Conservation (phyloP, 2,329 filamentous ascomycete genomes). For the Fusarium marasasianum region DNA sequence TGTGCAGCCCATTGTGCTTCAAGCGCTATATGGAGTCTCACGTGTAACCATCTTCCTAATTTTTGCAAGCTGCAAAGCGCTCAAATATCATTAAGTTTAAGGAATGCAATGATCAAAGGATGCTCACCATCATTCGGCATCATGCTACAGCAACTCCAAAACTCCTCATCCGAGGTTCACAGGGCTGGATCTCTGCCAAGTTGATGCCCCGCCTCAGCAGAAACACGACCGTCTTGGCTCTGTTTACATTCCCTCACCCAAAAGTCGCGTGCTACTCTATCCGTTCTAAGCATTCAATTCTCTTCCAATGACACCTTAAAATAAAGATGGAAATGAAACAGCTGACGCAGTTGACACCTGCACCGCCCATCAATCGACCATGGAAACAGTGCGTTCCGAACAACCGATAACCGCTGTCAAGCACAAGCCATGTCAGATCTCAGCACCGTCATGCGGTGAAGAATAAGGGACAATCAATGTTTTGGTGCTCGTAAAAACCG, state of each 20-base stretch:
- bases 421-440: background rate
- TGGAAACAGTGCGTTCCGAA: background rate
- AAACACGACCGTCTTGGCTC: background rate
- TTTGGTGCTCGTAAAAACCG: background rate
- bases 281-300: background rate
- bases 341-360: background rate
- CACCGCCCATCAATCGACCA: background rate
- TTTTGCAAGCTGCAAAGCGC: rapidly evolving
- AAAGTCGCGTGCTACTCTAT: background rate
- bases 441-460: background rate
- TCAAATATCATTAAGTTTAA: rapidly evolving
- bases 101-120: rapidly evolving
- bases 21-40: rapidly evolving
- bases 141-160: too few species aligned
- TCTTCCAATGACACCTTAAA: background rate
- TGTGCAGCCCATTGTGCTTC: rapidly evolving
- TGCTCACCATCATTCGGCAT: too few species aligned
- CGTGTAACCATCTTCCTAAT: rapidly evolving
- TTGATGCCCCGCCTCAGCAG: background rate
- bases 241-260: background rate
- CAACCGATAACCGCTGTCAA: background rate
- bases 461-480: background rate
- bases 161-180: background rate
- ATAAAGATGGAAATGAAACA: background rate
- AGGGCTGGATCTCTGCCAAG: background rate